Conservation (phyloP, 331 rosid genomes). For the Prunus yedoensis region DNA sequence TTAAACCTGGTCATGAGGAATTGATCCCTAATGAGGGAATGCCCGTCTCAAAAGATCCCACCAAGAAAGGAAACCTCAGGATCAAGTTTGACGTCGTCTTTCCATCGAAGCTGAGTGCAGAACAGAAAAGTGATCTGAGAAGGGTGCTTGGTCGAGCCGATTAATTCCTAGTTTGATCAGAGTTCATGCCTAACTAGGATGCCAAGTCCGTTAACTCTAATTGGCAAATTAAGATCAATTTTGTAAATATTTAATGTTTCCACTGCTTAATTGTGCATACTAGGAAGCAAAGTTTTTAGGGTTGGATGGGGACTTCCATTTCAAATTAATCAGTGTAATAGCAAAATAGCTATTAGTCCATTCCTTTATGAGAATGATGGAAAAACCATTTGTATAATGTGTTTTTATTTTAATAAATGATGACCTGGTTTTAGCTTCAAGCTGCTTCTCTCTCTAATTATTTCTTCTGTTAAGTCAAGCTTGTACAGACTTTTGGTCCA, state of each 20-base stretch:
- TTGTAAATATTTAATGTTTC: slow-evolving; percentile 11
- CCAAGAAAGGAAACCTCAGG: slow-evolving; percentile 59
- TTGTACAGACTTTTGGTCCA: too few relatives aligned
- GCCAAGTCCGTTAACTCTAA: slow-evolving; percentile 15
- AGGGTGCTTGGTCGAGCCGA: slow-evolving; percentile 47
- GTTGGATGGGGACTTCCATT: not conserved
- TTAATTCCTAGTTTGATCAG: slow-evolving; percentile 5
- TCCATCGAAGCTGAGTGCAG: slow-evolving; percentile 53
- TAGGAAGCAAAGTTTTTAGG: slow-evolving; percentile 17
- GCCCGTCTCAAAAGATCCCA: slow-evolving; percentile 67
- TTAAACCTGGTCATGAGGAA: slow-evolving; percentile 53
- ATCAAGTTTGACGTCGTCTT: slow-evolving; percentile 60
- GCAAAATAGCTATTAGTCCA: too few relatives aligned
- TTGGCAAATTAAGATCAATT: slow-evolving; percentile 17
- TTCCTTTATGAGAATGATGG: too few relatives aligned
- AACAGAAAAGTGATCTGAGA: slow-evolving; percentile 55
- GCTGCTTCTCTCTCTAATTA: too few relatives aligned
- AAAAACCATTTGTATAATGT: too few relatives aligned
- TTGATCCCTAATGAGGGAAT: slow-evolving; percentile 66
- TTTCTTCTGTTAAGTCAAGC: too few relatives aligned
- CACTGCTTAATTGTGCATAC: slow-evolving; percentile 37
- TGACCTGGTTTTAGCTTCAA: too few relatives aligned
- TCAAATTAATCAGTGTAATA: not conserved
- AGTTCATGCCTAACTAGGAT: not conserved
- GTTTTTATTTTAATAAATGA: too few relatives aligned